phyloP scores from a whole-genome alignment of 2,329 filamentous ascomycete species.

The Venturia aucupariae region DNA sequence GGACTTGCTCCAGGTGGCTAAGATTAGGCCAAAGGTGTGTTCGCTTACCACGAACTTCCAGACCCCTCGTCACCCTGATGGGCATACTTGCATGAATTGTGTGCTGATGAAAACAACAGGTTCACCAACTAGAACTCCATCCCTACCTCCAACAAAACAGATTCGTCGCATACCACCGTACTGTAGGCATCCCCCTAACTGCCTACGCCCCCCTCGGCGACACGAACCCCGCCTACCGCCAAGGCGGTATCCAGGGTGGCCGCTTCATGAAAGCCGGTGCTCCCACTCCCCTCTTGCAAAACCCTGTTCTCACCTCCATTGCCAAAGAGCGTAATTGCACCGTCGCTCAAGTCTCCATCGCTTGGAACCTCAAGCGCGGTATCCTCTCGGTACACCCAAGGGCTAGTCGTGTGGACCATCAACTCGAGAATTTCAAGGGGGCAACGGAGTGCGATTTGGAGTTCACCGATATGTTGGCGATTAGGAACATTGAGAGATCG shows the following conservation, averaged over 20 bases:
- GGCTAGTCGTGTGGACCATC: conserved; percentile 33
- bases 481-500: conserved; percentile 49
- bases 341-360: conserved; percentile 43
- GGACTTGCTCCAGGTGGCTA: conserved; percentile 3
- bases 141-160: conserved; percentile 43
- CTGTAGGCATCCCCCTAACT: conserved; percentile 20
- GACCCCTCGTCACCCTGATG: no score
- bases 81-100: no score
- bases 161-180: conserved; percentile 39
- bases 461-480: conserved; percentile 47
- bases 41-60: no score
- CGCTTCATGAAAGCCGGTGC: conserved; percentile 30
- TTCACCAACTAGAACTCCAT: conserved; percentile 44
- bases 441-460: conserved; percentile 49
- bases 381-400: conserved; percentile 43
- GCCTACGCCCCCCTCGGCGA: conserved; percentile 12
- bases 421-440: conserved; percentile 25
- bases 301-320: conserved; percentile 39
- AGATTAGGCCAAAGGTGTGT: conserved; percentile 9
- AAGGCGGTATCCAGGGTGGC: conserved; percentile 17
- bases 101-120: conserved; percentile 22
- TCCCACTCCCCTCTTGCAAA: conserved; percentile 39
- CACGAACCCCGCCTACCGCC: conserved; percentile 38
- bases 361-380: conserved; percentile 45
- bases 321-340: conserved; percentile 43